Conservation (phyloP, 1,139 yeast species). For the Geotrichum fermentans region DNA sequence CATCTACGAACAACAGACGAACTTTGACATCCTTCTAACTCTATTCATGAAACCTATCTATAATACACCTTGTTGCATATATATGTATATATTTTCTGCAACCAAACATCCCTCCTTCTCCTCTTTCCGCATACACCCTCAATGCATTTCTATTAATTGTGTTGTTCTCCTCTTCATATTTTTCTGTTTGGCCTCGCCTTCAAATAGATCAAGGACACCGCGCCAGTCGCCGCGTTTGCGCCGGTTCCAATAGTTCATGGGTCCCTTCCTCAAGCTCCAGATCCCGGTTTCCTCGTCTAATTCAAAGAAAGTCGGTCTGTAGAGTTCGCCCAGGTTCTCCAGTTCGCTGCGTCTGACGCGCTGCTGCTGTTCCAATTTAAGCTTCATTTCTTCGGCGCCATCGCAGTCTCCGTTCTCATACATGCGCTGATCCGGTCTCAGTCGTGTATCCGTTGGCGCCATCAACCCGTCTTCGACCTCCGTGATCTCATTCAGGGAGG, state of each 20-base stretch:
- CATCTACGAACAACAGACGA: no score
- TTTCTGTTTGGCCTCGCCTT: no score
- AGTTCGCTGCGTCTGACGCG: slow-evolving; percentile 64
- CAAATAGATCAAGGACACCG: slow-evolving; percentile 26
- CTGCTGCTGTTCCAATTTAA: slow-evolving; percentile 71
- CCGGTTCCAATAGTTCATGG: slow-evolving; percentile 74
- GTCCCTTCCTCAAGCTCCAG: slow-evolving; percentile 61
- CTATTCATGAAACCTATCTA: no score
- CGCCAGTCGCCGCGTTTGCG: slow-evolving; percentile 38
- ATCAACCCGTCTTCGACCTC: slow-evolving; percentile 55
- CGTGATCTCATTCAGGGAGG: slow-evolving; percentile 75
- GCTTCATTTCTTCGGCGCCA: slow-evolving; percentile 64
- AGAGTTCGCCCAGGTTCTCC: slow-evolving; percentile 44
- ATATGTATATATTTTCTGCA: no score
- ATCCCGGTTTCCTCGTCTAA: slow-evolving; percentile 32
- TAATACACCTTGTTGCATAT: no score
- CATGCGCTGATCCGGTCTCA: slow-evolving; percentile 74
- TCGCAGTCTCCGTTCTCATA: slow-evolving; percentile 69
- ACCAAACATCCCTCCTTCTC: no score
- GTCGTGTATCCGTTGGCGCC: slow-evolving; percentile 85
- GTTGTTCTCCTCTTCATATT: no score
- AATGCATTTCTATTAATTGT: no score
- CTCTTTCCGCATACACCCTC: no score
- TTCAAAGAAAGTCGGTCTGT: slow-evolving; percentile 62
- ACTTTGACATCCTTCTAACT: no score